A percentile compares a stretch with the other conserved stretches of the same genome.
Evolutionary conservation across 2,329 filamentous ascomycete genomes (phyloP).

Genomic region (Scortechinia acanthostroma): DNA sequence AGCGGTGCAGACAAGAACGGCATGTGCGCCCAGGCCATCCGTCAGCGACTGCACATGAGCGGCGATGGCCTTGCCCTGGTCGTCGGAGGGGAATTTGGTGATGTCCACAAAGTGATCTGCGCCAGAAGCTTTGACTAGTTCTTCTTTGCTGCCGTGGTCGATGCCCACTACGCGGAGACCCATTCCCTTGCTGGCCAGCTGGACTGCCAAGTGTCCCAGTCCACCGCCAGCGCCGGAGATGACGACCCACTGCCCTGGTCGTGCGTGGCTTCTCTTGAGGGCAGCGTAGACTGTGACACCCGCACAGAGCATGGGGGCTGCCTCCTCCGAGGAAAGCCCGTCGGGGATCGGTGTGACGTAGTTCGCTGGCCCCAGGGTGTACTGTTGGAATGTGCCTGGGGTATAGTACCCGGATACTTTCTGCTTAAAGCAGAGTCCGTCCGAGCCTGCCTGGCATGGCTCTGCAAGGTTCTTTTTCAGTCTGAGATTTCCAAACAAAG

Average conservation of each 20-base stretch:
- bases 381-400: conserved; percentile 70
- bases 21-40: conserved; percentile 48
- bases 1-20: conserved; percentile 47
- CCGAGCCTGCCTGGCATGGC: conserved; percentile 43
- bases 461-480: conserved; percentile 28
- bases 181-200: conserved; percentile 52
- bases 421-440: conserved; percentile 55
- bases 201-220: conserved; percentile 56
- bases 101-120: conserved; percentile 58
- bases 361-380: conserved; percentile 52
- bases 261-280: conserved; percentile 50
- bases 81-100: conserved; percentile 30
- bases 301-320: conserved; percentile 63
- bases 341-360: conserved; percentile 69
- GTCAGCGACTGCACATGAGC: conserved; percentile 48
- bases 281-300: conserved; percentile 64
- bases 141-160: conserved; percentile 54
- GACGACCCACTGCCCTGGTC: conserved; percentile 51
- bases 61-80: conserved; percentile 36
- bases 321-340: conserved; percentile 44
- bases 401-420: conserved; percentile 61
- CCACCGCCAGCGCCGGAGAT: conserved; percentile 55
- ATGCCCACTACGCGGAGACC: conserved; percentile 59
- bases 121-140: conserved; percentile 48
- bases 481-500: conserved; percentile 2